These are phyloP conservation scores for Lactarius akahatsu DNA, from an alignment of 768 basidiomycete species.

Conservation along the genomic window DNA sequence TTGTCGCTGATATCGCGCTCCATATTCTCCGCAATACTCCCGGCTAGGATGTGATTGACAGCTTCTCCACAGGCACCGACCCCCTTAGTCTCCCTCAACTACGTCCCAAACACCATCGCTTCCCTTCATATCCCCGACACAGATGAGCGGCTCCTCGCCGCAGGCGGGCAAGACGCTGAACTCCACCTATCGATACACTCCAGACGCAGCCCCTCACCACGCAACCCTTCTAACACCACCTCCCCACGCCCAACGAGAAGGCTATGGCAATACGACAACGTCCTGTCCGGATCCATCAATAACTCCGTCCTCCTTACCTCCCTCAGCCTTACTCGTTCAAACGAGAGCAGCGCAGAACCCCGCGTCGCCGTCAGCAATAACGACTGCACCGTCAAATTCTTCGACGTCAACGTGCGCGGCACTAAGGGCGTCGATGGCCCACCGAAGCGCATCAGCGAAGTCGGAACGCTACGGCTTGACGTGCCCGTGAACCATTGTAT, in stretches of 20 bases:
- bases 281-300: constrained; percentile 71
- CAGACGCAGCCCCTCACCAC: constrained; percentile 22
- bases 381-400: constrained; percentile 78
- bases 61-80: constrained; percentile 37
- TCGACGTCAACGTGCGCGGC: constrained; percentile 62
- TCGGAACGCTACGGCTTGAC: constrained; percentile 55
- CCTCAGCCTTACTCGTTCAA: constrained; percentile 56
- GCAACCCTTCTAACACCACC: constrained; percentile 6
- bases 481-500: constrained; percentile 82
- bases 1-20: not conserved
- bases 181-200: constrained; percentile 60
- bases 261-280: constrained; percentile 55
- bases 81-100: constrained; percentile 52
- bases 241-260: constrained; percentile 28
- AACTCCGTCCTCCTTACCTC: constrained; percentile 73
- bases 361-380: constrained; percentile 85
- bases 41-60: constrained; percentile 4
- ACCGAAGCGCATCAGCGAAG: constrained; percentile 46
- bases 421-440: constrained; percentile 34
- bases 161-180: constrained; percentile 72
- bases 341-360: constrained; percentile 68
- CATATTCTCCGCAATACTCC: constrained; percentile 10
- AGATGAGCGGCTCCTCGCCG: constrained; percentile 64
- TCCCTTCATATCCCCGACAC: constrained; percentile 52
- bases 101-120: constrained; percentile 63